phyloP scores from a whole-genome alignment of 768 basidiomycete species.

The Russula ochroleuca region DNA sequence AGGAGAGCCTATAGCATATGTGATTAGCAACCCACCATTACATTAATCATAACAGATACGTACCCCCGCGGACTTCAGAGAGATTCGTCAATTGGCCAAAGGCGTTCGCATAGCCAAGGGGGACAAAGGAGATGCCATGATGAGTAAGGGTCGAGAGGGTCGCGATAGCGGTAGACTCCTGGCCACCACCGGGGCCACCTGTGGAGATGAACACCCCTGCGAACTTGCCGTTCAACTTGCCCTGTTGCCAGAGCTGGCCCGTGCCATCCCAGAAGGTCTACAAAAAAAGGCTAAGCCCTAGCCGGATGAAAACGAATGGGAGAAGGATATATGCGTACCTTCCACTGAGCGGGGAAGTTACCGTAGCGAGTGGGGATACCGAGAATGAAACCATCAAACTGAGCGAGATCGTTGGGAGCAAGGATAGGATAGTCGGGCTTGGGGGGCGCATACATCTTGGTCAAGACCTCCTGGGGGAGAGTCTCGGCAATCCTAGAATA shows the following conservation, averaged over 20 bases:
- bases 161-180: conserved; percentile 54
- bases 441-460: conserved; percentile 63
- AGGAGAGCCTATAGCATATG: conserved; percentile 49
- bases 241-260: conserved; percentile 57
- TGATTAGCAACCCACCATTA: not conserved
- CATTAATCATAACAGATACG: conserved; percentile 28
- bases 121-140: conserved; percentile 69
- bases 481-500: conserved; percentile 70
- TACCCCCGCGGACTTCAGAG: conserved; percentile 55
- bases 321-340: conserved; percentile 40
- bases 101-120: conserved; percentile 60
- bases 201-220: conserved; percentile 72
- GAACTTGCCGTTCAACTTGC: conserved; percentile 68
- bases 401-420: conserved; percentile 46
- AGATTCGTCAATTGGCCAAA: conserved; percentile 43
- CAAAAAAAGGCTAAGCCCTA: not conserved
- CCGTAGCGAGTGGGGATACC: conserved; percentile 82
- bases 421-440: conserved; percentile 72
- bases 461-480: conserved; percentile 60
- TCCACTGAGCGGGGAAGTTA: conserved; percentile 75
- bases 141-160: conserved; percentile 59
- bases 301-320: not conserved
- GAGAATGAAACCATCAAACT: conserved; percentile 69
- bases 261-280: conserved; percentile 76
- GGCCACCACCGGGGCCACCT: conserved; percentile 74